These are phyloP conservation scores for Cyathus striatus DNA, from an alignment of 768 basidiomycete genomes.

Conservation along the genomic window DNA sequence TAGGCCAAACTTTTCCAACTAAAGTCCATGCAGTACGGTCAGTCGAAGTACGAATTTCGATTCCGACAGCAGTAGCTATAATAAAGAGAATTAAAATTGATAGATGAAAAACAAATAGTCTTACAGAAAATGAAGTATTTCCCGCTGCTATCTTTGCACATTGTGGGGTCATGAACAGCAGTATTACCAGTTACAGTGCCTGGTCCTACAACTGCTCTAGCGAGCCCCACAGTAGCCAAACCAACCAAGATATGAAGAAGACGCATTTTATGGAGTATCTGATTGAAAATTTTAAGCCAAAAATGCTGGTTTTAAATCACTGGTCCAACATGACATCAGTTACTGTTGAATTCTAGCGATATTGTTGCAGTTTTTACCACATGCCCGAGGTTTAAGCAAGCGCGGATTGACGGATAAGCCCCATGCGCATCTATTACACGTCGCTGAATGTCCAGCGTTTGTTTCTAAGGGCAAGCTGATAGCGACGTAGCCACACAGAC, in stretches of 20 bases:
- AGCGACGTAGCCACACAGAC: too few species aligned
- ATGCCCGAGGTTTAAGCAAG: slow-evolving; percentile 8
- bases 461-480: too few species aligned
- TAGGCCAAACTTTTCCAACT: slow-evolving; percentile 41
- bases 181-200: slow-evolving; percentile 34
- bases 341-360: slow-evolving; percentile 4
- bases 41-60: slow-evolving; percentile 44
- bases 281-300: not conserved
- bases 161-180: slow-evolving; percentile 40
- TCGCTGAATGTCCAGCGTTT: too few species aligned
- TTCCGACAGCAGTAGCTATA: slow-evolving; percentile 37
- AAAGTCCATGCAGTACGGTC: slow-evolving; percentile 44
- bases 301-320: not conserved
- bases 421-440: not conserved
- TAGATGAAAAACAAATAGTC: slow-evolving; percentile 6
- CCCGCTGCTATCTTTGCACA: slow-evolving; percentile 43
- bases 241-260: slow-evolving; percentile 7
- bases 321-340: not conserved
- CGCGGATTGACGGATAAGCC: not conserved
- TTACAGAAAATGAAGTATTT: slow-evolving; percentile 45
- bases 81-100: not conserved
- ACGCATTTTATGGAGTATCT: slow-evolving; percentile 7
- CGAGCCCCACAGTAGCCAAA: slow-evolving; percentile 10
- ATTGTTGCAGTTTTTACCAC: slow-evolving; percentile 2
- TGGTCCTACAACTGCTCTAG: slow-evolving; percentile 26